A percentile compares a stretch with the other conserved stretches of the same genome.
phyloP scores from a whole-genome alignment of 1,284 basidiomycete genomes.

The Hemileia vastatrix region DNA sequence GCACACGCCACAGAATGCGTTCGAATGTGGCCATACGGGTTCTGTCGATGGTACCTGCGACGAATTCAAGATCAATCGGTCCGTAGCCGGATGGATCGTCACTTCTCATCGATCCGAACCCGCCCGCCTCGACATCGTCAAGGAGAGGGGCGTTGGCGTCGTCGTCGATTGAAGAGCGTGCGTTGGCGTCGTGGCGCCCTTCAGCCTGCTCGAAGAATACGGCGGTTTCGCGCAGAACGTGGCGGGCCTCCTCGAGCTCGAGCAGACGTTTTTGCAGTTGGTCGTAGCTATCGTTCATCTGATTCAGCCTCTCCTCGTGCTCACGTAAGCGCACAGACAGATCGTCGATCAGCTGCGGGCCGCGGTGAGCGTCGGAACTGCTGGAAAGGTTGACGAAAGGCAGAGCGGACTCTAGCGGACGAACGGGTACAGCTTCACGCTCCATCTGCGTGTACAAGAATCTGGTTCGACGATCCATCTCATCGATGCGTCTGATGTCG shows the following conservation, averaged over 20 bases:
- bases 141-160: constrained; percentile 81
- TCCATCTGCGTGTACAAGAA: constrained; percentile 82
- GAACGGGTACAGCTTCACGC: constrained; percentile 64
- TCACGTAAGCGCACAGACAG: constrained; percentile 76
- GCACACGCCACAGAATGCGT: constrained; percentile 92
- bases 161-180: constrained; percentile 84
- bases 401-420: constrained; percentile 48
- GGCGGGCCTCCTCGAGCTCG: constrained; percentile 84
- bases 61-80: no score
- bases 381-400: no score
- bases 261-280: constrained; percentile 72
- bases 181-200: no score
- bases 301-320: constrained; percentile 71
- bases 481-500: constrained; percentile 86
- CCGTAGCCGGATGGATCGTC: no score
- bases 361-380: no score
- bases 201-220: constrained; percentile 95
- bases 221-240: constrained; percentile 89
- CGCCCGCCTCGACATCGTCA: constrained; percentile 67
- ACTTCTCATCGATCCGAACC: no score
- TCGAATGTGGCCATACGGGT: constrained; percentile 88
- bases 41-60: constrained; percentile 93
- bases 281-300: constrained; percentile 93
- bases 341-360: constrained; percentile 89
- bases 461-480: constrained; percentile 85